Evolutionary conservation across 1,139 yeast species (phyloP), one percentile per base, ranked within the genome.

Genomic region (Sugiyamaella pinicola): DNA sequence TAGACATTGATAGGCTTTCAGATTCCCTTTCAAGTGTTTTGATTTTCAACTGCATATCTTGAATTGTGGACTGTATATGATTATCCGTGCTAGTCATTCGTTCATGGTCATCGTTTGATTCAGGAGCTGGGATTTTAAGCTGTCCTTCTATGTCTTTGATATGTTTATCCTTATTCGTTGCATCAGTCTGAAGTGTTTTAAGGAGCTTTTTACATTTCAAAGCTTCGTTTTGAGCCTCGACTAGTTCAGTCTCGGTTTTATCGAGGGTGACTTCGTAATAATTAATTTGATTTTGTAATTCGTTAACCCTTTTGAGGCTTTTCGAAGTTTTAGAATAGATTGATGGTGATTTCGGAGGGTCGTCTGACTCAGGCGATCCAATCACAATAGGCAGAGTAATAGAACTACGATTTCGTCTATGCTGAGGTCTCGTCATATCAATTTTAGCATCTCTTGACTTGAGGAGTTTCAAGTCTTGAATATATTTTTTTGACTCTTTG

Each of bases 251-350:
- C 38, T 46, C 24, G 12, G 49, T 46, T 38, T 26, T 34, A 7
- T 28, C 19, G n/a, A 46, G 35, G 13, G 13, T 37, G 8, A 6
- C 12, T 21, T 46, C 49, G 19, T 46, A 46, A 22, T 26, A 37
- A 26, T 26, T 38, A 12, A 46, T 37, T 38, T 46, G 49, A 12
- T 17, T n/a, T 38, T 46, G 43, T 15, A 46, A 26, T 26, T 46
- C 43, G 18, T 22, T 46, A 15, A 46, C 19, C 8, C 49, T 19
- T 17, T 38, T 46, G 4, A 46, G 43, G 28, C 38, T 6, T 28
- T 35, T 46, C 7, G 39, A 43, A 4, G 47, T 33, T 10, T 34
- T 24, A 3, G 40, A 13, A 33, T 43, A 43, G 31, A 43, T 42
- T 15, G 47, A 28, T 21, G 38, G 47, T 6, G 46, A 42, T 21